Evolutionary conservation across 768 basidiomycete genomes (phyloP).

Genomic region (Obba rivulosa): DNA sequence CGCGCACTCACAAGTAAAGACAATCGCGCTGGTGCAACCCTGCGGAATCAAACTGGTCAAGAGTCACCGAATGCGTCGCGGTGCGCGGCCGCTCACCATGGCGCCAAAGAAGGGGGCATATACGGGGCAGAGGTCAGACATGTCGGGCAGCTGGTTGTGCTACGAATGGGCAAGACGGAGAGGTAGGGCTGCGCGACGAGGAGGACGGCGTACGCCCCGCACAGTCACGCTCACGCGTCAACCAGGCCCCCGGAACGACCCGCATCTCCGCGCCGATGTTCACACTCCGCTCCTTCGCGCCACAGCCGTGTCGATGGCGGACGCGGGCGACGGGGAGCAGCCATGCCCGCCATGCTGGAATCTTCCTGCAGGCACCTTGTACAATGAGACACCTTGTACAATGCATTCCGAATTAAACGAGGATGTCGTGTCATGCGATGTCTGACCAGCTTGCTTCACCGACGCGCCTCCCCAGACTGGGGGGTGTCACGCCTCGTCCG

Average conservation of each 20-base stretch:
- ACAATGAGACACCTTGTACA: too few relatives aligned
- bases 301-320: too few relatives aligned
- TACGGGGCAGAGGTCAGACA: conserved; percentile 85
- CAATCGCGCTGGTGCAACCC: conserved; percentile 96
- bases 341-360: too few relatives aligned
- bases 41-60: conserved; percentile 26
- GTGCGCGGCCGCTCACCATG: conserved; percentile 55
- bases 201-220: not conserved
- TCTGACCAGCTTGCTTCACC: conserved; percentile 17
- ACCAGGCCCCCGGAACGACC: too few relatives aligned
- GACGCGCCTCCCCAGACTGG: conserved; percentile 68
- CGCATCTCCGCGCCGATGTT: too few relatives aligned
- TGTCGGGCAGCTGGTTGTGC: conserved; percentile 17
- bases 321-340: too few relatives aligned
- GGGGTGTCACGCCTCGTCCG: conserved; percentile 49
- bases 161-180: not conserved
- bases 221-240: not conserved
- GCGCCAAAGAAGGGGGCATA: conserved; percentile 98
- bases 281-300: too few relatives aligned
- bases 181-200: not conserved
- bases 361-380: too few relatives aligned
- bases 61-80: conserved; percentile 5
- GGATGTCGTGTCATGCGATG: too few relatives aligned
- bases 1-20: conserved; percentile 83
- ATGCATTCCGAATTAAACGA: too few relatives aligned